These are phyloP conservation scores for Globisporangium takayamanum DNA, from an alignment of 352 stramenopile genomes.

Conservation along the genomic window DNA sequence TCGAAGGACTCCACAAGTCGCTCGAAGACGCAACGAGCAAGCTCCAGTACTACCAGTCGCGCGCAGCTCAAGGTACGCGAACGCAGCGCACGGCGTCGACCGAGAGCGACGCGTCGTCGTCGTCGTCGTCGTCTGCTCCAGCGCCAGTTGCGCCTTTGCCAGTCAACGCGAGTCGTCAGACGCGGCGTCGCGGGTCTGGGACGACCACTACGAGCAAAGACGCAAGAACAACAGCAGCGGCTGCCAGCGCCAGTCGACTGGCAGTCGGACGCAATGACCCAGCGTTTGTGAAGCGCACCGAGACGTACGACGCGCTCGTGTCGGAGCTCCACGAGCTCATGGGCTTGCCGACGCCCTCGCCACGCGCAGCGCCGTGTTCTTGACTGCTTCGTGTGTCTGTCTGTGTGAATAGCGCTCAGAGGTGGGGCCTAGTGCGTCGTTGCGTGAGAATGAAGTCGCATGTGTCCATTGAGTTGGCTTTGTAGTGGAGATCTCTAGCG, in stretches of 20 bases:
- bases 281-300: constrained; percentile 23
- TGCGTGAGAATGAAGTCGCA: too few species aligned
- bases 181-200: not conserved
- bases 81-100: constrained; percentile 1
- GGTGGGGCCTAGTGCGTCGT: too few species aligned
- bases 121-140: not conserved
- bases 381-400: not conserved
- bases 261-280: constrained; percentile 20
- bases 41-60: constrained; percentile 27
- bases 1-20: constrained; percentile 41
- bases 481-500: too few species aligned
- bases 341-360: constrained; percentile 31
- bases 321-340: constrained; percentile 73
- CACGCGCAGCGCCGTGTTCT: not conserved
- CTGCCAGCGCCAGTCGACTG: not conserved
- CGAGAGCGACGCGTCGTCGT: constrained; percentile 4
- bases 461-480: too few species aligned
- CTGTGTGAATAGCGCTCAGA: not conserved
- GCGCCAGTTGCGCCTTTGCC: not conserved
- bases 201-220: constrained; percentile 4
- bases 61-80: not conserved
- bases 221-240: constrained; percentile 6
- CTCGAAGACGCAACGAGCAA: constrained; percentile 49
- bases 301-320: constrained; percentile 43
- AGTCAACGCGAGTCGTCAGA: not conserved